Evolutionary conservation across 768 basidiomycete genomes (phyloP), one percentile per base, ranked within the genome.

Genomic region (Suillus cothurnatus): DNA sequence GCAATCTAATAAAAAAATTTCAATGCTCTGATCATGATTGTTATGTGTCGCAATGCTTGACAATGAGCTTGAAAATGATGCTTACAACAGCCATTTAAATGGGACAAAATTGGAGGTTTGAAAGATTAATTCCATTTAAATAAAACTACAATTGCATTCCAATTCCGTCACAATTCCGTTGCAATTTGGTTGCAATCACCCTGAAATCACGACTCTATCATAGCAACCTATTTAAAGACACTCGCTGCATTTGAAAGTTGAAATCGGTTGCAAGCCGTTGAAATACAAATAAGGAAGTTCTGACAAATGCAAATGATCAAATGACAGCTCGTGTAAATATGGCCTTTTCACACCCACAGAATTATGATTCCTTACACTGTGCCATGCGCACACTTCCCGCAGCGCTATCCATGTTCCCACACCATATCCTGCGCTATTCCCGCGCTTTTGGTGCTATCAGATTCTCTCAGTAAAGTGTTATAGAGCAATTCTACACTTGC

Each of bases 51-150:
- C 50, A 50, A 50, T 50, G 26, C 49, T 26, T 50, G 49, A 28
- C 50, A 50, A 50, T 50, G 50, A 50, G 49, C 49, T 50, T 50
- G 50, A 26, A 3, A 50, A 50, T 50, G 49, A 50, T 50, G 50
- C 50, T 50, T 28, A 26, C 50, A 50, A 50, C 26, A 50, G 50
- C 3, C 15, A 50, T 28, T 50, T 50, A 50, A 50, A 50, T 50
- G 50, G 26, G 26, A 50, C 26, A 26, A 26, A 26, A 50, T 50
- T 15, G 49, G 15, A 50, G 49, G 49, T 50, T 50, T 50, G 26
- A 50, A 50, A 28, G 23, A 49, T 49, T 23, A 49, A 49, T 23
- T 23, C 23, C n/a, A 50, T 50, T 28, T 19, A 28, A 50, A 28
- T 28, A 50, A 50, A 50, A 28, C 26, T 15, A 26, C 49, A 50